phyloP scores from a whole-genome alignment of 1,284 basidiomycete species.

The Peniophora sp. region DNA sequence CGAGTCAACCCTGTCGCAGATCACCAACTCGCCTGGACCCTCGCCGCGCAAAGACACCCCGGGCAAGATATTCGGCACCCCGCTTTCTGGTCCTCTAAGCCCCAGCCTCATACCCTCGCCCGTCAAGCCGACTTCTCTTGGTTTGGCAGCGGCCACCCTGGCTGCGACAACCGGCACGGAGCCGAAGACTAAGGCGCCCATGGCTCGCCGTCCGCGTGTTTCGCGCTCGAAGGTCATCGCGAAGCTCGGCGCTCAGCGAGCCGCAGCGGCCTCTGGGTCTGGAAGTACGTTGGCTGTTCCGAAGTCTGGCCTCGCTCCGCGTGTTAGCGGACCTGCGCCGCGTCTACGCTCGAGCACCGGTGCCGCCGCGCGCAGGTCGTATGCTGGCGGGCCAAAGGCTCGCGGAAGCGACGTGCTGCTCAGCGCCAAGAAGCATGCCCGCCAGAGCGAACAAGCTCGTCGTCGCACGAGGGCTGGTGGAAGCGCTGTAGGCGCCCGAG shows the following conservation, averaged over 20 bases:
- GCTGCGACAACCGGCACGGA: conserved; percentile 7
- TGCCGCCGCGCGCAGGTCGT: conserved; percentile 35
- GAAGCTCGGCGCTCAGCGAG: conserved; percentile 62
- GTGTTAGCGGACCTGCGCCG: conserved; percentile 1
- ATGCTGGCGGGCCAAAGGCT: conserved; percentile 32
- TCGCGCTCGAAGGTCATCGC: conserved; percentile 74
- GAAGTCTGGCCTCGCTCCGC: not conserved
- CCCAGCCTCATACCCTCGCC: conserved; percentile 25
- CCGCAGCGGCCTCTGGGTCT: conserved; percentile 21
- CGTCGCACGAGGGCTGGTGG: conserved; percentile 19
- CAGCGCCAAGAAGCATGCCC: conserved; percentile 56
- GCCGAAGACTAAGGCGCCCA: conserved; percentile 31
- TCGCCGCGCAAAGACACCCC: conserved; percentile 17
- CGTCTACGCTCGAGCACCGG: conserved; percentile 50
- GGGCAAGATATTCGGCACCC: conserved; percentile 45
- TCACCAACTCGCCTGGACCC: conserved; percentile 33
- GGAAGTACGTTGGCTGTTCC: not conserved
- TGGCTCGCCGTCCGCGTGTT: conserved; percentile 60
- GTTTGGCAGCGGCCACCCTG: conserved; percentile 22
- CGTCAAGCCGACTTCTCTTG: conserved; percentile 23
- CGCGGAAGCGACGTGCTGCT: conserved; percentile 31
- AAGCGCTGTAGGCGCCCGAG: conserved; percentile 7
- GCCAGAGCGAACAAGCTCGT: conserved; percentile 56
- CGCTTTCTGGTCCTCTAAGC: conserved; percentile 20
- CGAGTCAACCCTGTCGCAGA: conserved; percentile 26